These are phyloP conservation scores for Phytophthora constricta DNA, from an alignment of 352 stramenopile species.

Conservation along the genomic window DNA sequence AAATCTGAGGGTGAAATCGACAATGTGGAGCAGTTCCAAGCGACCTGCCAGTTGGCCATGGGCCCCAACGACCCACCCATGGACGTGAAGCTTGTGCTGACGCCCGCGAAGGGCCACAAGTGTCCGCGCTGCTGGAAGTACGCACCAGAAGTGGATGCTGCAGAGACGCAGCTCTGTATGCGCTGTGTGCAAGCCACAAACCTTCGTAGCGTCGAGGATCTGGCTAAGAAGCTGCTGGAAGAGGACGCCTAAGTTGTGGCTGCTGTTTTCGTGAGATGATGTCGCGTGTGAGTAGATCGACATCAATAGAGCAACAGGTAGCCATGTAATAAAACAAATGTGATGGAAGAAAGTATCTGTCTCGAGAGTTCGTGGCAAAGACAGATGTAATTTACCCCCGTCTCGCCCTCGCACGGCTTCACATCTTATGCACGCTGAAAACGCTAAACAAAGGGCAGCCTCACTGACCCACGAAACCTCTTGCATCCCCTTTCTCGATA, in stretches of 20 bases:
- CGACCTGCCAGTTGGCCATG: slow-evolving; percentile 41
- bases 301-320: background rate
- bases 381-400: no score
- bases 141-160: slow-evolving; percentile 56
- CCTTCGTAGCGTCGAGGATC: slow-evolving; percentile 50
- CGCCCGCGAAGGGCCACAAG: slow-evolving; percentile 75
- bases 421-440: no score
- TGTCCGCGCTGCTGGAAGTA: slow-evolving; percentile 92
- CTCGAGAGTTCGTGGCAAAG: no score
- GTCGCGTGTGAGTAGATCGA: background rate
- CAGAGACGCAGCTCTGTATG: slow-evolving; percentile 59
- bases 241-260: slow-evolving; percentile 27
- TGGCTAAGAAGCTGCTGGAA: slow-evolving; percentile 53
- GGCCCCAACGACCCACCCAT: slow-evolving; percentile 46
- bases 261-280: no score
- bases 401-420: no score
- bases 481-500: background rate
- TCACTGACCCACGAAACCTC: no score
- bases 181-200: slow-evolving; percentile 61
- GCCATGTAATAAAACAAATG: background rate
- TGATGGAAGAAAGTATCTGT: no score
- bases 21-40: slow-evolving; percentile 40
- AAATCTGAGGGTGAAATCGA: slow-evolving; percentile 44
- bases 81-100: slow-evolving; percentile 64
- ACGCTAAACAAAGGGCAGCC: no score